Evolutionary conservation across 2,329 filamentous ascomycete genomes (phyloP).

Genomic region (Cadophora malorum): DNA sequence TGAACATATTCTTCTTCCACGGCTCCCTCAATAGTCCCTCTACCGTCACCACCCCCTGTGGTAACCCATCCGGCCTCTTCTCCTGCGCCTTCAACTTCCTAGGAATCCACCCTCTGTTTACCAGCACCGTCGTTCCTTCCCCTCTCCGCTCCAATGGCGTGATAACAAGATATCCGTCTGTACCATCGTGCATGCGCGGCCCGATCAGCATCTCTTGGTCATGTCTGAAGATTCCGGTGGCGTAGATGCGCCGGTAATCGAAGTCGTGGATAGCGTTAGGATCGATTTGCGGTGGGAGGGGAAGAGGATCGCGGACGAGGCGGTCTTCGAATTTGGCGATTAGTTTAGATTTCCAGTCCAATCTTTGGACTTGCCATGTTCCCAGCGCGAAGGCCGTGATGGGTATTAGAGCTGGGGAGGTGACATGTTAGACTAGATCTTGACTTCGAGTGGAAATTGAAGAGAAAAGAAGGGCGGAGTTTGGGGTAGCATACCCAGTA

Average conservation of each 20-base stretch:
- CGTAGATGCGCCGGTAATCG: constrained; percentile 85
- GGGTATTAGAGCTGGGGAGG: constrained; percentile 68
- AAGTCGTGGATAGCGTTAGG: constrained; percentile 84
- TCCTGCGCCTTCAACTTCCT: constrained; percentile 74
- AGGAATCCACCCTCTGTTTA: constrained; percentile 91
- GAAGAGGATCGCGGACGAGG: constrained; percentile 82
- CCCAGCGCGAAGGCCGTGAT: constrained; percentile 89
- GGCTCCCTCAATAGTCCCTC: constrained; percentile 87
- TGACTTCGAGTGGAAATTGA: not conserved
- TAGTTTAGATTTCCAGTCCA: constrained; percentile 92
- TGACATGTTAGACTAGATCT: constrained; percentile 13
- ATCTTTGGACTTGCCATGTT: constrained; percentile 92
- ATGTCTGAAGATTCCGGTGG: constrained; percentile 77
- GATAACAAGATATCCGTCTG: constrained; percentile 89
- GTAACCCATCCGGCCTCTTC: constrained; percentile 68
- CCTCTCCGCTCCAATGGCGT: constrained; percentile 82
- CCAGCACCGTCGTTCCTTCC: constrained; percentile 73
- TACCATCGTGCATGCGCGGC: constrained; percentile 84
- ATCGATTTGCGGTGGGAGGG: constrained; percentile 83
- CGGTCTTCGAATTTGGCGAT: constrained; percentile 93
- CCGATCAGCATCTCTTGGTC: constrained; percentile 97
- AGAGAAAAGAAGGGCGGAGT: not conserved
- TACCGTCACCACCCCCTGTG: constrained; percentile 74
- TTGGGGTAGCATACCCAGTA: constrained; percentile 62
- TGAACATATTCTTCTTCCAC: constrained; percentile 98